A percentile compares a stretch with the other conserved stretches of the same genome.
Conservation (phyloP, 2,329 filamentous ascomycete species). For the Fusarium sp. region DNA sequence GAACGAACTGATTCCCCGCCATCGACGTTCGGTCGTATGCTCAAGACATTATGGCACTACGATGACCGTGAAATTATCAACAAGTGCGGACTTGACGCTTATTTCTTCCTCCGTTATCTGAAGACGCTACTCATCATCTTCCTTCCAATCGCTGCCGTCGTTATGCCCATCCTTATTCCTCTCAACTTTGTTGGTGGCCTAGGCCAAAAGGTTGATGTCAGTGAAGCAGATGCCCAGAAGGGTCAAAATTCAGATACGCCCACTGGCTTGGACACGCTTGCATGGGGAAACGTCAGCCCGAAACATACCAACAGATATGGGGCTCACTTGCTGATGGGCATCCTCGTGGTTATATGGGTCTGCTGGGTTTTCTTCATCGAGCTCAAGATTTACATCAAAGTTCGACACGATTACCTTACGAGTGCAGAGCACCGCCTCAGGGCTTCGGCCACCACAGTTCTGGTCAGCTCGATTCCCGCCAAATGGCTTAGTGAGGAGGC, state of each 20-base stretch:
- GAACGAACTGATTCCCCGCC: conserved; percentile 84
- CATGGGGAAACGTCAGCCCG: conserved; percentile 87
- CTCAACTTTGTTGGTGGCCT: conserved; percentile 83
- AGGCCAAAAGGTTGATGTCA: conserved; percentile 67
- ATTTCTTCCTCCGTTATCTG: conserved; percentile 94
- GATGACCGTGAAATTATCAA: conserved; percentile 88
- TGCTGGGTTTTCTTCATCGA: conserved; percentile 91
- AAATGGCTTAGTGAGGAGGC: conserved; percentile 93
- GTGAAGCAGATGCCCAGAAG: conserved; percentile 52
- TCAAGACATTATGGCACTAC: conserved; percentile 74
- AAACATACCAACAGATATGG: conserved; percentile 79
- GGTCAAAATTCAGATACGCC: conserved; percentile 43
- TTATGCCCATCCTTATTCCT: conserved; percentile 88
- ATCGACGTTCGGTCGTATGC: no score
- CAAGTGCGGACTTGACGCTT: conserved; percentile 95
- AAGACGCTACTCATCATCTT: conserved; percentile 89
- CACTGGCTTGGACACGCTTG: conserved; percentile 83
- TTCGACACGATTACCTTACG: conserved; percentile 94
- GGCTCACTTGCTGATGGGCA: conserved; percentile 86
- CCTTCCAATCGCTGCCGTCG: conserved; percentile 81
- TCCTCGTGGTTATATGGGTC: conserved; percentile 85
- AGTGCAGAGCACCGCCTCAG: conserved; percentile 94
- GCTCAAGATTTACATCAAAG: conserved; percentile 87
- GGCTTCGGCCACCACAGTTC: conserved; percentile 94
- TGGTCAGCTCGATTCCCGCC: conserved; percentile 89